Evolutionary conservation across 352 stramenopile species (phyloP).

Genomic region (Globisporangium apiculatum): DNA sequence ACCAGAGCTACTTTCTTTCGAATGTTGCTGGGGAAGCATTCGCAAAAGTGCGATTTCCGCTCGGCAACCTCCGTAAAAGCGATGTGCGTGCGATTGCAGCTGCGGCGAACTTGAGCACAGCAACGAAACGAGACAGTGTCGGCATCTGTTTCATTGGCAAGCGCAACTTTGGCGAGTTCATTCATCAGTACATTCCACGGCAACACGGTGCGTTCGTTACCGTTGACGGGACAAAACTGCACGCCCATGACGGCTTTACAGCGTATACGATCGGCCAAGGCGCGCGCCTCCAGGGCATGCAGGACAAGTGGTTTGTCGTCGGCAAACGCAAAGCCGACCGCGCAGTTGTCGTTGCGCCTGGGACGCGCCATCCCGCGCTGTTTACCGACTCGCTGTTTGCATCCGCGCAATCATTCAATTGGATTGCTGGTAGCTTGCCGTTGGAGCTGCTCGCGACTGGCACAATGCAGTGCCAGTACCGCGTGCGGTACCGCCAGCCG

Average conservation of each 20-base stretch:
- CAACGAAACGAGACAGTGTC: slow-evolving; percentile 93
- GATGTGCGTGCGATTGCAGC: slow-evolving; percentile 89
- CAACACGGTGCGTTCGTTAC: slow-evolving; percentile 79
- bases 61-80: slow-evolving; percentile 90
- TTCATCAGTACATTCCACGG: slow-evolving; percentile 87
- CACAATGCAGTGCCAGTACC: slow-evolving; percentile 60
- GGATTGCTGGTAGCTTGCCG: slow-evolving; percentile 66
- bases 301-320: slow-evolving; percentile 88
- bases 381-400: slow-evolving; percentile 86
- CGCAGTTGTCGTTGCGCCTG: slow-evolving; percentile 82
- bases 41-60: slow-evolving; percentile 90
- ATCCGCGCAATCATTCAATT: slow-evolving; percentile 79
- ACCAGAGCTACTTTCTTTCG: slow-evolving; percentile 97
- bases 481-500: slow-evolving; percentile 76
- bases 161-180: slow-evolving; percentile 88
- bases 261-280: slow-evolving; percentile 93
- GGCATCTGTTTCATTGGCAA: slow-evolving; percentile 99
- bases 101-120: slow-evolving; percentile 77
- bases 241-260: slow-evolving; percentile 72
- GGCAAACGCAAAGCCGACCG: slow-evolving; percentile 67
- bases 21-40: slow-evolving; percentile 69
- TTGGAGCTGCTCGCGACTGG: slow-evolving; percentile 30
- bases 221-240: slow-evolving; percentile 49
- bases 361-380: slow-evolving; percentile 88
- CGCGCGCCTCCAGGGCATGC: slow-evolving; percentile 84